A percentile compares a stretch with the other conserved stretches of the same genome.
These are phyloP conservation scores for Epicoccum sorghinum DNA, from an alignment of 2,329 filamentous ascomycete species.

Conservation along the genomic window DNA sequence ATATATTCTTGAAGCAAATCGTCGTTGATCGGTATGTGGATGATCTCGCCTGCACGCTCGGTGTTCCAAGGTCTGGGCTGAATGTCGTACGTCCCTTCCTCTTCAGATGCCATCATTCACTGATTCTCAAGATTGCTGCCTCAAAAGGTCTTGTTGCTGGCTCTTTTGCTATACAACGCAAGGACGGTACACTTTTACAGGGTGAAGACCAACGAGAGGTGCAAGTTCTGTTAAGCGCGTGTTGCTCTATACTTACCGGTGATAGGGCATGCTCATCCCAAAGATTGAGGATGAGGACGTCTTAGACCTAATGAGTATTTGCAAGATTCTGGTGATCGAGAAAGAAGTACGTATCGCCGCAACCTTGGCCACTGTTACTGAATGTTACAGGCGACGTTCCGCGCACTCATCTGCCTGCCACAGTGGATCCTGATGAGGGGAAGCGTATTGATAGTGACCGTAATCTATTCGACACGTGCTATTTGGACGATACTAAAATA, in stretches of 20 bases:
- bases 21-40: slow-evolving; percentile 76
- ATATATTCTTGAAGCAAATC: slow-evolving; percentile 71
- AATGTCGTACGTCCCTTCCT: slow-evolving; percentile 66
- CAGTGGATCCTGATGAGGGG: slow-evolving; percentile 61
- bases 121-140: slow-evolving; percentile 66
- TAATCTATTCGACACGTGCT: slow-evolving; percentile 41
- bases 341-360: slow-evolving; percentile 66
- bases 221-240: neutral
- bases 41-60: slow-evolving; percentile 73
- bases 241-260: neutral
- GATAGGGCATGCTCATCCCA: slow-evolving; percentile 68
- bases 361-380: slow-evolving; percentile 16
- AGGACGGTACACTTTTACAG: slow-evolving; percentile 52
- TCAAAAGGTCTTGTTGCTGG: slow-evolving; percentile 75
- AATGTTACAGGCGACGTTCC: slow-evolving; percentile 70
- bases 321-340: slow-evolving; percentile 77
- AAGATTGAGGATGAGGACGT: slow-evolving; percentile 55
- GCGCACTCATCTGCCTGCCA: slow-evolving; percentile 64
- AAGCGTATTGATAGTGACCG: slow-evolving; percentile 72
- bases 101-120: slow-evolving; percentile 12
- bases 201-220: slow-evolving; percentile 53
- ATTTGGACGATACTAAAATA: neutral
- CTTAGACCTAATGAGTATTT: slow-evolving; percentile 57
- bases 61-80: slow-evolving; percentile 66
- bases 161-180: slow-evolving; percentile 55